Evolutionary conservation across 352 stramenopile species (phyloP).

Genomic region (Phytopythium litorale): DNA sequence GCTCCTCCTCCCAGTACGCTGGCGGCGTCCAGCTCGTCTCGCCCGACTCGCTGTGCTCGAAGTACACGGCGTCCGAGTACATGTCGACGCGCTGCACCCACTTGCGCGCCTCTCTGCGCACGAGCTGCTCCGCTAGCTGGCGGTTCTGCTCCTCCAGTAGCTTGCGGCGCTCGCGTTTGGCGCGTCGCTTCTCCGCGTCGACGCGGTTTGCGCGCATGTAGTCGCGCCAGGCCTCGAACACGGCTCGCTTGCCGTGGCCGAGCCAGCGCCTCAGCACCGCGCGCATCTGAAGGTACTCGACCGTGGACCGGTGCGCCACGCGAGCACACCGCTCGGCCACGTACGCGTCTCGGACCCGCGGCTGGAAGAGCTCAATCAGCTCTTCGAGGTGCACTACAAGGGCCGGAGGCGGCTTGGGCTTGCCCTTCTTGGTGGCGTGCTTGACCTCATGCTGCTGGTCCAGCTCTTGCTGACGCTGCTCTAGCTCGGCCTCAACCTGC

Average conservation of each 20-base stretch:
- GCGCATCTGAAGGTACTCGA: slow-evolving; percentile 61
- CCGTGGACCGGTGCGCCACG: slow-evolving; percentile 39
- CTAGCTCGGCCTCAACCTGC: slow-evolving; percentile 29
- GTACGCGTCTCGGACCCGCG: slow-evolving; percentile 40
- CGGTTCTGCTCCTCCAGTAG: slow-evolving; percentile 47
- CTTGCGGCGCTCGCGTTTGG: slow-evolving; percentile 33
- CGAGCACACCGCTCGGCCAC: slow-evolving; percentile 43
- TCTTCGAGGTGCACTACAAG: slow-evolving; percentile 34
- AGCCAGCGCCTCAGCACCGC: slow-evolving; percentile 50
- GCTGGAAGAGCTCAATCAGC: slow-evolving; percentile 40
- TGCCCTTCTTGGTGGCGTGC: slow-evolving; percentile 9
- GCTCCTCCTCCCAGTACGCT: slow-evolving; percentile 50
- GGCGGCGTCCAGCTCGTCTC: slow-evolving; percentile 50
- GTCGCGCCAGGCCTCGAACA: slow-evolving; percentile 66
- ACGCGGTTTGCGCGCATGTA: slow-evolving; percentile 30
- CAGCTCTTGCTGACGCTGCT: slow-evolving; percentile 19
- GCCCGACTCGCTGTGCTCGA: slow-evolving; percentile 43
- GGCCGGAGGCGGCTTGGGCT: slow-evolving; percentile 12
- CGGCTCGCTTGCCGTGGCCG: slow-evolving; percentile 36
- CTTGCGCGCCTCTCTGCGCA: slow-evolving; percentile 34
- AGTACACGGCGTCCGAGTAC: slow-evolving; percentile 70
- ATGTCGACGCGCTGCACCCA: slow-evolving; percentile 54
- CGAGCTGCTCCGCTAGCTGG: slow-evolving; percentile 44
- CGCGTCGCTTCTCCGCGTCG: slow-evolving; percentile 23
- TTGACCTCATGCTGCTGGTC: slow-evolving; percentile 5